phyloP scores from a whole-genome alignment of 805 yeast species.

The Hanseniaspora thailandica region DNA sequence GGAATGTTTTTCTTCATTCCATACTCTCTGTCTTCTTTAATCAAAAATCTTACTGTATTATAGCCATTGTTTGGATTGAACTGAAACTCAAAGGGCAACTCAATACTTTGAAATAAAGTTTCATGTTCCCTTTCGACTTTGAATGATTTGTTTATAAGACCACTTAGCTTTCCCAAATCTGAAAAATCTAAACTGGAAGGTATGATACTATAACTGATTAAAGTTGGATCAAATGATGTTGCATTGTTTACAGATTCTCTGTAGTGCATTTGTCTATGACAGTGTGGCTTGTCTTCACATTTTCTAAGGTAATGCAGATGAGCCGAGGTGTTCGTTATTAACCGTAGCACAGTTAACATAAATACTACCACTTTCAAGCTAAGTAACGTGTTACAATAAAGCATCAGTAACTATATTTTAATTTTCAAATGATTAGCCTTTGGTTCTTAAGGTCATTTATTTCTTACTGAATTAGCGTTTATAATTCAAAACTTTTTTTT shows the following conservation, averaged over 20 bases:
- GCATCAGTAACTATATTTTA: background rate
- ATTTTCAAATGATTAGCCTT: background rate
- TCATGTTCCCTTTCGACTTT: conserved; percentile 12
- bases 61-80: conserved; percentile 39
- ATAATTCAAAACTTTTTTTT: no score
- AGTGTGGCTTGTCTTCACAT: conserved; percentile 74
- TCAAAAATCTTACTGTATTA: conserved; percentile 43
- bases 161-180: conserved; percentile 21
- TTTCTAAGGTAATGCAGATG: conserved; percentile 36
- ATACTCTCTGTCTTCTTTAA: conserved; percentile 46
- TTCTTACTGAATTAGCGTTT: background rate
- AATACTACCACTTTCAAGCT: background rate
- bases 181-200: conserved; percentile 2
- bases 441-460: background rate
- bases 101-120: conserved; percentile 30
- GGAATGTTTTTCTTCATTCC: conserved; percentile 21
- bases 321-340: background rate
- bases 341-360: background rate
- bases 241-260: conserved; percentile 29
- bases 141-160: conserved; percentile 35
- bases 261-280: conserved; percentile 55
- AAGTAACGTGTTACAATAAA: no score
- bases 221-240: conserved; percentile 32
- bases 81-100: conserved; percentile 46
- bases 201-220: conserved; percentile 26